Base-by-base conservation (phyloP, 2,329 filamentous ascomycete species). In the Fusarium sp. region DNA sequence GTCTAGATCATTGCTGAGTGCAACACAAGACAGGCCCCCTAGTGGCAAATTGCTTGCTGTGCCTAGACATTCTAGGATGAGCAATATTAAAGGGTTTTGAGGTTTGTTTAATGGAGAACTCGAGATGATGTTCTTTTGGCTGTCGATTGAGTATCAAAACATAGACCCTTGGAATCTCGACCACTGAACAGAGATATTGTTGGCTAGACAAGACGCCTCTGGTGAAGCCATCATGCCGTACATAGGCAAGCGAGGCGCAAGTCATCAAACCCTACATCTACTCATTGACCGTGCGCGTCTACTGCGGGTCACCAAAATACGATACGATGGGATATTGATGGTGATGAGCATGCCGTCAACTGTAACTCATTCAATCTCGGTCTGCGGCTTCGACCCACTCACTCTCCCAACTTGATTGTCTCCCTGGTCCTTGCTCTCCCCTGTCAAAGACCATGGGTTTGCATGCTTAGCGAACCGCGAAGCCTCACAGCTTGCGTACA, bases 301-400 rank as follows among this genome's bases (percentile, higher is more conserved):
- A 31, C 18, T 39, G 44, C 15, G 36, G 57, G 46, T 20, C 48
- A 20, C 6, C 43, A 34, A 33, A 63, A 54, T 63, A 66, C 56
- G 38, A 67, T 53, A 22, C 45, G 58, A 48, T 52, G 50, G 28
- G 45, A 52, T 52, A 57, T 26, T 57, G 36, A 66, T 61, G 42
- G 42, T 36, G 43, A 17, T 31, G 36, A 56, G 28, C 20, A 17
- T 44, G 39, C 24, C 36, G 14, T 51, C 34, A 10, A 49, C 43
- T 60, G 53, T 57, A 61, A 45, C 39, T 59, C 56, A 40, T 66
- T 69, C 64, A 71, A 72, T 73, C 70, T 72, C 69, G 61, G 67
- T 64, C 67, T 67, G 49, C 50, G 58, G 63, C 64, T 58, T 67
- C 34, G 55, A 40, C 24, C 53, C 45, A 56, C 52, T 51, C 57